Percentiles rank a stretch among this genome's conserved stretches.
phyloP scores from a whole-genome alignment of 306 rosid genomes.

The Vigna angularis region DNA sequence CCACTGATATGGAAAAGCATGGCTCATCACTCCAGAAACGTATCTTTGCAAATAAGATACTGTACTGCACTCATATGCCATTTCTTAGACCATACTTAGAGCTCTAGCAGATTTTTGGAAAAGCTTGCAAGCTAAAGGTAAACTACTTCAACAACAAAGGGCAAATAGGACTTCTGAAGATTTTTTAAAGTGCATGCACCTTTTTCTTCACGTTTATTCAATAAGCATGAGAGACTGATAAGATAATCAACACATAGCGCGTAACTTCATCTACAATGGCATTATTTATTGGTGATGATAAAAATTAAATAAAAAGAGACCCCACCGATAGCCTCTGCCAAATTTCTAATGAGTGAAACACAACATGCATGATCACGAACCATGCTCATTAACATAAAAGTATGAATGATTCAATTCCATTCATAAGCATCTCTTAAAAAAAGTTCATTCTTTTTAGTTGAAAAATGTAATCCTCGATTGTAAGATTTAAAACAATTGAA shows the following conservation, averaged over 20 bases:
- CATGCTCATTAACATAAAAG: conserved; percentile 20
- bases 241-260: conserved; percentile 3
- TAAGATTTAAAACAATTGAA: neutral
- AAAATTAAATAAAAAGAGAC: neutral
- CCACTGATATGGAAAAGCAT: conserved; percentile 45
- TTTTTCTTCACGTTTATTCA: conserved; percentile 6
- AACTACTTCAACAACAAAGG: neutral
- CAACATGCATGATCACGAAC: conserved; percentile 39
- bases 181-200: conserved; percentile 7
- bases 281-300: neutral
- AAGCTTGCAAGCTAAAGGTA: neutral
- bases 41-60: conserved; percentile 44
- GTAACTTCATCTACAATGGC: conserved; percentile 26
- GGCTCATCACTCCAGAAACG: conserved; percentile 30
- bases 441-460: neutral
- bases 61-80: conserved; percentile 16
- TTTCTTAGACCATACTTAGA: conserved; percentile 29
- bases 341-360: conserved; percentile 36
- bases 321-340: conserved; percentile 23
- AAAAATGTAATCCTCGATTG: conserved; percentile 15
- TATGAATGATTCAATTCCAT: conserved; percentile 34
- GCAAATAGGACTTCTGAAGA: neutral
- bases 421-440: neutral
- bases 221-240: conserved; percentile 9
- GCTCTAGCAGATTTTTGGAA: neutral